phyloP scores from a whole-genome alignment of 805 yeast genomes.

The Kodamaea kaohsiungensis region DNA sequence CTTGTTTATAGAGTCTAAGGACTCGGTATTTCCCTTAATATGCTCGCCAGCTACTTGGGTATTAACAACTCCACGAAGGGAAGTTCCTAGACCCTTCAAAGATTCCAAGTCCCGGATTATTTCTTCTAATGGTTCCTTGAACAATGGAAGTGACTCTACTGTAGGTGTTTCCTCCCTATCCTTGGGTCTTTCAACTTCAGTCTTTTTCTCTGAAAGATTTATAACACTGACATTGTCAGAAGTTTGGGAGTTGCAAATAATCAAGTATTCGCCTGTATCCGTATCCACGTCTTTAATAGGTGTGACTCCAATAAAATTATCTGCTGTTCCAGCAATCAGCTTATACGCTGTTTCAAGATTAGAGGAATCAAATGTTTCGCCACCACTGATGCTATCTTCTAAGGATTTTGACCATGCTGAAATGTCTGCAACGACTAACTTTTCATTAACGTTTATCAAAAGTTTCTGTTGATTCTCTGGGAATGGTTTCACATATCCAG shows the following conservation, averaged over 20 bases:
- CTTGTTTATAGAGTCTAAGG: constrained; percentile 16
- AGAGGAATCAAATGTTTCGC: not conserved
- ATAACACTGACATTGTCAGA: not conserved
- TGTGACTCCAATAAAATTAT: constrained; percentile 8
- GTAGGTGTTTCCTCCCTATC: not conserved
- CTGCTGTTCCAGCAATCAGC: not conserved
- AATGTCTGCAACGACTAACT: constrained; percentile 13
- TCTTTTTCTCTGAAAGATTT: not conserved
- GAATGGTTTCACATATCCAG: not conserved
- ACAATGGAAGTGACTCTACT: not conserved
- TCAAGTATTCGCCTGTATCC: constrained; percentile 28
- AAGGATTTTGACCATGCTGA: constrained; percentile 1
- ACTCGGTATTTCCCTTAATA: constrained; percentile 1
- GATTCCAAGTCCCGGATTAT: constrained; percentile 18
- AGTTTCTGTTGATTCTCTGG: not conserved
- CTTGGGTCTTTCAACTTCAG: not conserved
- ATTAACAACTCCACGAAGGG: not conserved
- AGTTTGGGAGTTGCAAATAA: not conserved
- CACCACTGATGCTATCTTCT: not conserved
- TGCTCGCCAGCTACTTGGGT: not conserved
- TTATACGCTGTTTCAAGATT: not conserved
- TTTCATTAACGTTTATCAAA: constrained; percentile 6
- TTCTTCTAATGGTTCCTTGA: constrained; percentile 20
- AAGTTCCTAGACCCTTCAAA: not conserved
- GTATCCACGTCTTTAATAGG: constrained; percentile 26